phyloP scores from a whole-genome alignment of 495 filamentous ascomycete species.

The Neurospora sp. region DNA sequence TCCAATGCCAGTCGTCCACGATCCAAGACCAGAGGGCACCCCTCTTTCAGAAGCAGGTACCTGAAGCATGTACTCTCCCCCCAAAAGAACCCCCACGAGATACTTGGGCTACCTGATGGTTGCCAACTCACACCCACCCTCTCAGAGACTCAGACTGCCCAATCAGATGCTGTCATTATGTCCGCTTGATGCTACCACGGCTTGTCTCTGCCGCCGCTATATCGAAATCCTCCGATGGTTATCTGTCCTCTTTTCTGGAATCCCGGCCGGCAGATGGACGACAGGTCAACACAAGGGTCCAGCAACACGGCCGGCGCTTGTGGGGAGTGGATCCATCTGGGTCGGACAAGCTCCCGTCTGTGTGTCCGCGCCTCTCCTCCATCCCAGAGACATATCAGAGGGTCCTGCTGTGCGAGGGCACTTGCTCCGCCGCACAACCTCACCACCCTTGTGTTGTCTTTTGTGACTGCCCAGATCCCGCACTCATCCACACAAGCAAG shows the following conservation, averaged over 20 bases:
- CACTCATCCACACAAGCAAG: neutral
- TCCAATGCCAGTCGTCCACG: conserved; percentile 25
- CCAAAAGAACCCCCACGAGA: neutral
- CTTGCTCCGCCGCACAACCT: neutral
- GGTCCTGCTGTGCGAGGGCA: neutral
- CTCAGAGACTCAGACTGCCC: neutral
- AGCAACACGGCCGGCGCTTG: neutral
- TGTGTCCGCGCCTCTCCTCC: neutral
- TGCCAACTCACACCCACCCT: conserved; percentile 19
- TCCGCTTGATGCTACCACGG: neutral
- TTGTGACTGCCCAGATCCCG: neutral
- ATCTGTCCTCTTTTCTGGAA: conserved; percentile 3
- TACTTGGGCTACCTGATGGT: neutral
- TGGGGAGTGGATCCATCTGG: neutral
- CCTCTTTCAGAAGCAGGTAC: neutral
- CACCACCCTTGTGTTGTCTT: neutral
- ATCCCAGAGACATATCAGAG: neutral
- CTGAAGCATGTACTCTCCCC: neutral
- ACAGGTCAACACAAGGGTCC: neutral
- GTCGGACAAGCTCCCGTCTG: neutral
- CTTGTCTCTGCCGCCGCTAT: neutral
- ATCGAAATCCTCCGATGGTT: neutral
- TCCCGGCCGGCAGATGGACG: neutral
- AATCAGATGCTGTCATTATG: neutral
- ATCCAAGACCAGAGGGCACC: conserved; percentile 8